These are phyloP conservation scores for Ganoderma sinense DNA, from an alignment of 1,284 basidiomycete genomes.

Conservation along the genomic window DNA sequence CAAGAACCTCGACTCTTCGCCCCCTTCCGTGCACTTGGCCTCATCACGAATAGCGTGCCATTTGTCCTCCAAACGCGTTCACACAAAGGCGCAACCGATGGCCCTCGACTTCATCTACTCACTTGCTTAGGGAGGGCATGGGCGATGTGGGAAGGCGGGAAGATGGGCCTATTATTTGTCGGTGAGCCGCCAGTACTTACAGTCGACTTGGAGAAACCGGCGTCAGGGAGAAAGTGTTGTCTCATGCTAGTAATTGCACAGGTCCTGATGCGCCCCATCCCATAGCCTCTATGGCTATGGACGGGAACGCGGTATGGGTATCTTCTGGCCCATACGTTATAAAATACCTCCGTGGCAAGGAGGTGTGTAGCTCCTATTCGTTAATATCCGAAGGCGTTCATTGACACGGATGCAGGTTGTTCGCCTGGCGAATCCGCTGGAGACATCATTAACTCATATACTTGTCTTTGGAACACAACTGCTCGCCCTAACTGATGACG, in stretches of 20 bases:
- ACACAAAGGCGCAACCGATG: conserved; percentile 86
- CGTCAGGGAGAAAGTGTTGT: too few species aligned
- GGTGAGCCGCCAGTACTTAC: conserved; percentile 60
- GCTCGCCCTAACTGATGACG: conserved; percentile 83
- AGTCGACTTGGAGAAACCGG: neutral
- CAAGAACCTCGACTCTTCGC: conserved; percentile 77
- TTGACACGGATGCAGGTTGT: conserved; percentile 48
- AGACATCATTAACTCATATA: conserved; percentile 63
- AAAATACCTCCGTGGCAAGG: conserved; percentile 89
- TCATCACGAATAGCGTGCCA: conserved; percentile 92
- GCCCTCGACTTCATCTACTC: conserved; percentile 83
- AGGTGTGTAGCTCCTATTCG: conserved; percentile 54
- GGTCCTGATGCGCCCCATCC: conserved; percentile 80
- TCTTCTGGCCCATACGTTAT: conserved; percentile 76
- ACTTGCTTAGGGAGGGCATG: conserved; percentile 92
- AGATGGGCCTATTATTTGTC: conserved; percentile 93
- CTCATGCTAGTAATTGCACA: conserved; percentile 41
- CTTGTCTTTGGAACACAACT: conserved; percentile 84
- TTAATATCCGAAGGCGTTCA: conserved; percentile 15
- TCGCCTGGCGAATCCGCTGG: conserved; percentile 70
- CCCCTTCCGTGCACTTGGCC: conserved; percentile 94
- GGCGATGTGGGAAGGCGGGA: conserved; percentile 97
- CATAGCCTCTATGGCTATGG: conserved; percentile 84
- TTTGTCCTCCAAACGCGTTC: conserved; percentile 90
- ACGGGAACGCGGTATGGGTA: conserved; percentile 89